A percentile compares a stretch with the other conserved stretches of the same genome.
These are phyloP conservation scores for Penicillium paneum DNA, from an alignment of 2,329 filamentous ascomycete genomes.

Conservation along the genomic window DNA sequence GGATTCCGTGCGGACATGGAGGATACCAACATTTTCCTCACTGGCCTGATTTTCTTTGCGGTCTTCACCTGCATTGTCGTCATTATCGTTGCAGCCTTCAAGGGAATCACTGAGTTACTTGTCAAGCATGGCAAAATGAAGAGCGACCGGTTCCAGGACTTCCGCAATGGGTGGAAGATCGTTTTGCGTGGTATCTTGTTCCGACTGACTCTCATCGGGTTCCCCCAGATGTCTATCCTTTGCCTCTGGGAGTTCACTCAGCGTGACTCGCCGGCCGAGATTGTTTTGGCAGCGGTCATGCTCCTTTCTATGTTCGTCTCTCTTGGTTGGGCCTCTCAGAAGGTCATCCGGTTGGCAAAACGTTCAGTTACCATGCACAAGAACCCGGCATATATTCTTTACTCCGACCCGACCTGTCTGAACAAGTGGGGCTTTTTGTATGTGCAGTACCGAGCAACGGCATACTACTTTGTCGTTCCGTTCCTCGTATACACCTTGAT, in stretches of 20 bases:
- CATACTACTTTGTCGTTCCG: constrained; percentile 91
- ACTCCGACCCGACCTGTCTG: constrained; percentile 86
- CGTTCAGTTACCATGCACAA: constrained; percentile 88
- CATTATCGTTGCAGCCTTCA: constrained; percentile 72
- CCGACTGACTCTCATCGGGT: constrained; percentile 84
- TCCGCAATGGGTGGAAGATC: constrained; percentile 90
- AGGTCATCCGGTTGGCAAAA: constrained; percentile 84
- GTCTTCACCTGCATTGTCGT: constrained; percentile 75
- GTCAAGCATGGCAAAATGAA: constrained; percentile 75
- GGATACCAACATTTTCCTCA: constrained; percentile 88
- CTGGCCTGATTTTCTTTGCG: constrained; percentile 83
- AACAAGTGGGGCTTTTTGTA: constrained; percentile 99
- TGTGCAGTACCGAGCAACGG: constrained; percentile 91
- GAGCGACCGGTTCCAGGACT: constrained; percentile 82
- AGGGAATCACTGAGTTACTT: constrained; percentile 72
- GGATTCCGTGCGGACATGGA: constrained; percentile 84
- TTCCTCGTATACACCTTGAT: constrained; percentile 73
- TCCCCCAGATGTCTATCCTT: constrained; percentile 84
- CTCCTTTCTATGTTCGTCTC: constrained; percentile 75
- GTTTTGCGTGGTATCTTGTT: constrained; percentile 92
- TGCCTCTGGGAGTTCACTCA: constrained; percentile 92
- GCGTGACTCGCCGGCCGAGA: constrained; percentile 77
- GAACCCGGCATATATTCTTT: constrained; percentile 94
- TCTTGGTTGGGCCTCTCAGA: constrained; percentile 80
- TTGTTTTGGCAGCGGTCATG: constrained; percentile 86